These are phyloP conservation scores for Tephrocybe sp. DNA, from an alignment of 768 basidiomycete species.

Conservation along the genomic window DNA sequence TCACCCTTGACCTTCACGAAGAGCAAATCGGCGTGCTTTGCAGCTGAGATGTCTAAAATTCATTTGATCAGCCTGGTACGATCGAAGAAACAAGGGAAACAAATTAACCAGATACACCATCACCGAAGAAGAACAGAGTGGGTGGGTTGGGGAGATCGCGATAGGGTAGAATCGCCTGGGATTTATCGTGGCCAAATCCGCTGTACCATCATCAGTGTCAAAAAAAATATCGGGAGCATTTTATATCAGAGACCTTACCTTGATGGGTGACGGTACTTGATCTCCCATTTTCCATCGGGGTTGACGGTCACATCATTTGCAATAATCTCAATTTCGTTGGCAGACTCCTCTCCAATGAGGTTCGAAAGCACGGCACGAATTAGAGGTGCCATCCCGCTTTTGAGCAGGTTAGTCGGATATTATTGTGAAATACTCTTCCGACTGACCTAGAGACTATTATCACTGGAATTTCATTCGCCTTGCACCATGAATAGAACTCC, in stretches of 20 bases:
- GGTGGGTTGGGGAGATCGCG: constrained; percentile 68
- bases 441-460: constrained; percentile 88
- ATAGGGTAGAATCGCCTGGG: constrained; percentile 91
- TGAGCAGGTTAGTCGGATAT: neutral
- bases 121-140: constrained; percentile 94
- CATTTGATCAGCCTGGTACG: neutral
- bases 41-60: constrained; percentile 82
- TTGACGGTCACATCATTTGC: constrained; percentile 83
- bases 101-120: constrained; percentile 86
- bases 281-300: constrained; percentile 71
- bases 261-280: constrained; percentile 86
- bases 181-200: constrained; percentile 95
- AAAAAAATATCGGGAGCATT: no score
- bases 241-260: constrained; percentile 43
- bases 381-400: constrained; percentile 89
- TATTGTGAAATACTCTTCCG: neutral
- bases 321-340: constrained; percentile 83
- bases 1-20: constrained; percentile 84
- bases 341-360: constrained; percentile 71
- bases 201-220: constrained; percentile 42
- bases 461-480: constrained; percentile 76
- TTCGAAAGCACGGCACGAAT: constrained; percentile 90
- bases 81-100: constrained; percentile 13
- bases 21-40: constrained; percentile 88
- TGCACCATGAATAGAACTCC: constrained; percentile 85